These are phyloP conservation scores for Arthrinium puccinioides DNA, from an alignment of 2,329 filamentous ascomycete genomes.

Conservation along the genomic window DNA sequence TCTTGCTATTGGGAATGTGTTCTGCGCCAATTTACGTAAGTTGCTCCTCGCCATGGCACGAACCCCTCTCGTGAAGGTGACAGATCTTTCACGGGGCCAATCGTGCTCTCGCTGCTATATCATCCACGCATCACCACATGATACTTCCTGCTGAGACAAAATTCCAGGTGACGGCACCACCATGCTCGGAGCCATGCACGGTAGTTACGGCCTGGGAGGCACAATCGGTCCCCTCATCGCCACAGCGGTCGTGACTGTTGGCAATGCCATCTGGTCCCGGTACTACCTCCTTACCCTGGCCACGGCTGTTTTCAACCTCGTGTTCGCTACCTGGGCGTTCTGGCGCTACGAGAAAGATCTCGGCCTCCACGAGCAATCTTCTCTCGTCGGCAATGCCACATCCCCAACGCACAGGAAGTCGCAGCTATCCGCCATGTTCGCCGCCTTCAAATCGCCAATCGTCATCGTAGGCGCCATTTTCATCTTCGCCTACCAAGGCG, in stretches of 20 bases:
- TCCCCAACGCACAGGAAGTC: neutral
- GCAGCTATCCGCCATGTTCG: conserved; percentile 30
- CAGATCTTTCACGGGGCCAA: no score
- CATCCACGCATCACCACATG: no score
- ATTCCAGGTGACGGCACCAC: conserved; percentile 44
- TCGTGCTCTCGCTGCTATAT: no score
- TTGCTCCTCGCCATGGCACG: no score
- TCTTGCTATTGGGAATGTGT: conserved; percentile 52
- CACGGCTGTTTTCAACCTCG: conserved; percentile 48
- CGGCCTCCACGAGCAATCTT: conserved; percentile 17
- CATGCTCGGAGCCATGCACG: conserved; percentile 57
- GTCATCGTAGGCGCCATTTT: conserved; percentile 72
- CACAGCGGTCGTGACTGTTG: conserved; percentile 59
- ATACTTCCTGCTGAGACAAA: no score
- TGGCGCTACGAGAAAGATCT: conserved; percentile 59
- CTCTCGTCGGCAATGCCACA: conserved; percentile 9
- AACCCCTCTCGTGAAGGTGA: no score
- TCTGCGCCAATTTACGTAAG: conserved; percentile 40
- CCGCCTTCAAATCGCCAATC: conserved; percentile 43
- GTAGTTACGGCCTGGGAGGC: conserved; percentile 59
- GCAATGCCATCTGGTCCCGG: conserved; percentile 55
- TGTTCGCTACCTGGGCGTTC: conserved; percentile 60
- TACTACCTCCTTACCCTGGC: conserved; percentile 65
- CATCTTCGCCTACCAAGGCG: conserved; percentile 81
- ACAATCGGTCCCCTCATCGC: conserved; percentile 65